phyloP scores from a whole-genome alignment of 2,329 filamentous ascomycete species.

The Diaporthe sp. region DNA sequence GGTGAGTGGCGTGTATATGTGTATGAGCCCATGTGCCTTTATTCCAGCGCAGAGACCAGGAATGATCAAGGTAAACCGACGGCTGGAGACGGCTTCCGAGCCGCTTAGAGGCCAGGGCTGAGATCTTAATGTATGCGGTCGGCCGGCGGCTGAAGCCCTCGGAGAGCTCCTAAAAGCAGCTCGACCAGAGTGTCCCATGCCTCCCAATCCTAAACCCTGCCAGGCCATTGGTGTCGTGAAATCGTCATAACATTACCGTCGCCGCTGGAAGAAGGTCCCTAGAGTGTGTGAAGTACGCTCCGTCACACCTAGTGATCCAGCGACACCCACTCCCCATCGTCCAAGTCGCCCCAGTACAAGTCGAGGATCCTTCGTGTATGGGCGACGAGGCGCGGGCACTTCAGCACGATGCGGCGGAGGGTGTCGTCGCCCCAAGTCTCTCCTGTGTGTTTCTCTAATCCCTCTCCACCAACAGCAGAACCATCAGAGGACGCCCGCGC shows the following conservation, averaged over 20 bases:
- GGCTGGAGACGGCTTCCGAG: not conserved
- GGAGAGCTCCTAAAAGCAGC: no score
- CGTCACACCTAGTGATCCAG: not conserved
- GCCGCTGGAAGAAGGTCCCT: not conserved
- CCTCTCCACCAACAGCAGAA: conserved; percentile 66
- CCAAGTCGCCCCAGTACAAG: conserved; percentile 44
- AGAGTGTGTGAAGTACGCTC: not conserved
- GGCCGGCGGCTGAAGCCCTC: no score
- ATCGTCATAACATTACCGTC: not conserved
- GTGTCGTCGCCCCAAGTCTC: conserved; percentile 59
- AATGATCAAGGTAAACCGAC: not conserved
- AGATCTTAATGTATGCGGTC: not conserved
- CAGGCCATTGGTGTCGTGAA: not conserved
- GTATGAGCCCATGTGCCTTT: not conserved
- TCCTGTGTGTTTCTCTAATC: no score
- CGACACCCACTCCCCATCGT: not conserved
- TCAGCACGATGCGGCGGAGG: conserved; percentile 63
- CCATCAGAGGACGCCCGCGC: conserved; percentile 30
- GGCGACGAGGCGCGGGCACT: conserved; percentile 71
- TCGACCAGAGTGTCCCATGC: not conserved
- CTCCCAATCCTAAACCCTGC: not conserved
- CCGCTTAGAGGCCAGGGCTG: not conserved
- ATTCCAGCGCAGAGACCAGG: not conserved
- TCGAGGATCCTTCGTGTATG: conserved; percentile 65
- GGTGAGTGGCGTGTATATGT: not conserved